Evolutionary conservation across 208 protist genomes (phyloP).

Genomic region (Trypanosoma scelopori): DNA sequence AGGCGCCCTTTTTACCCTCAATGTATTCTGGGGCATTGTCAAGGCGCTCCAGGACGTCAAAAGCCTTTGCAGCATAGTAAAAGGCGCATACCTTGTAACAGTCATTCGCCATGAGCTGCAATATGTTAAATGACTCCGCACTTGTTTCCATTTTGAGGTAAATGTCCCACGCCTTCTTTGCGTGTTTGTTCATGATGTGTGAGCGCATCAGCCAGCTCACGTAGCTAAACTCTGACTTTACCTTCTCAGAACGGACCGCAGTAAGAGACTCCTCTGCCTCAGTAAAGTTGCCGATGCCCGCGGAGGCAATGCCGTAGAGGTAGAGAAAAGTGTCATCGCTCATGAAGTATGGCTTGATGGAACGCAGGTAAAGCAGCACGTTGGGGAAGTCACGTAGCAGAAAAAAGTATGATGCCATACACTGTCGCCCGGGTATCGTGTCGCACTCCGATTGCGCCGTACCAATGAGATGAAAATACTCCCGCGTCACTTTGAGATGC

Average conservation of each 20-base stretch:
- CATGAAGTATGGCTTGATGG: slow-evolving; percentile 95
- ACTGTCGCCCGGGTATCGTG: slow-evolving; percentile 96
- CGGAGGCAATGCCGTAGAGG: slow-evolving; percentile 91
- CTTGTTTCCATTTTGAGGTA: slow-evolving; percentile 97
- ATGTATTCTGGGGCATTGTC: slow-evolving; percentile 95
- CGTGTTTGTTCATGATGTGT: slow-evolving; percentile 94
- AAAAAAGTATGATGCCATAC: slow-evolving; percentile 97
- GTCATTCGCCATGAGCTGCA: slow-evolving; percentile 97
- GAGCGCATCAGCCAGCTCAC: slow-evolving; percentile 92
- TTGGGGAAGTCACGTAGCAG: slow-evolving; percentile 95
- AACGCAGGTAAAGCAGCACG: slow-evolving; percentile 95
- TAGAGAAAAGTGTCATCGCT: slow-evolving; percentile 95
- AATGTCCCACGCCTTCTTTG: slow-evolving; percentile 95
- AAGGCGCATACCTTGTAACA: slow-evolving; percentile 96
- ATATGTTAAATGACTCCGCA: slow-evolving; percentile 90
- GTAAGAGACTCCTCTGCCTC: slow-evolving; percentile 90
- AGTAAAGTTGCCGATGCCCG: slow-evolving; percentile 77
- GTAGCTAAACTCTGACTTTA: slow-evolving; percentile 92
- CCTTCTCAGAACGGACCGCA: slow-evolving; percentile 88
- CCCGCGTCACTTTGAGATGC: slow-evolving; percentile 91
- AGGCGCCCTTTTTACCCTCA: slow-evolving; percentile 96
- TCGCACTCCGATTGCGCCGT: slow-evolving; percentile 94
- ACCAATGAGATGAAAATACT: slow-evolving; percentile 97
- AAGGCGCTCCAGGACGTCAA: slow-evolving; percentile 96
- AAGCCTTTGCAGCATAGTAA: slow-evolving; percentile 97